phyloP scores from a whole-genome alignment of 495 filamentous ascomycete species.

The Penicillium bovifimosum region DNA sequence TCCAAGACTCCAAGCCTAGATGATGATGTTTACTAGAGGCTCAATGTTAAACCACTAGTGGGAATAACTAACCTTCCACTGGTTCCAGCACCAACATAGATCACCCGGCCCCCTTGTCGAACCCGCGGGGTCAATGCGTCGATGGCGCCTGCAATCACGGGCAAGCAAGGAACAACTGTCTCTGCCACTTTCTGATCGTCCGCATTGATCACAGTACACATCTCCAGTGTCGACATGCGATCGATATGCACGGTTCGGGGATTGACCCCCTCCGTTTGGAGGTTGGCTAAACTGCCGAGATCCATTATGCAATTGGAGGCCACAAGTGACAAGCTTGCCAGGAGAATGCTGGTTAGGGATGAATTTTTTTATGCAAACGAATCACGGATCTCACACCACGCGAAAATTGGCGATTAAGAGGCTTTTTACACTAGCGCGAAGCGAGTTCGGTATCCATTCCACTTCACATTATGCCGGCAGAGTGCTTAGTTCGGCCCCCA shows the following conservation, averaged over 20 bases:
- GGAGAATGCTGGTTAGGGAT: not conserved
- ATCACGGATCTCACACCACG: not conserved
- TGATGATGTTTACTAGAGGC: not conserved
- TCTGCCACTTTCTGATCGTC: constrained; percentile 31
- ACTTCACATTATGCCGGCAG: not conserved
- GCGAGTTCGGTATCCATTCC: not conserved
- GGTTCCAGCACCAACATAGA: constrained; percentile 39
- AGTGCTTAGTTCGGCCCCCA: not conserved
- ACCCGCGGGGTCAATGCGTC: constrained; percentile 29
- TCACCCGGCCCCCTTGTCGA: constrained; percentile 30
- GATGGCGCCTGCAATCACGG: constrained; percentile 29
- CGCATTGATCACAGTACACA: constrained; percentile 31
- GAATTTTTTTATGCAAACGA: not conserved
- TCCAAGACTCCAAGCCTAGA: constrained; percentile 37
- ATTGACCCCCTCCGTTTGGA: constrained; percentile 36
- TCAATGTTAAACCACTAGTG: not conserved
- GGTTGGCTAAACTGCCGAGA: constrained; percentile 20
- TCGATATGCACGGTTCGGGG: constrained; percentile 28
- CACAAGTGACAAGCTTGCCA: not conserved
- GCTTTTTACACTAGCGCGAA: not conserved
- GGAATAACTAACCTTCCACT: constrained; percentile 30
- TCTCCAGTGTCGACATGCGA: constrained; percentile 30
- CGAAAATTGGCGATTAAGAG: not conserved
- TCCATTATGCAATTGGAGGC: constrained; percentile 12
- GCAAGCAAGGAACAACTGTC: constrained; percentile 27